Evolutionary conservation across 176 grass and related monocot species (phyloP).

Genomic region (Oryza glumipatula): DNA sequence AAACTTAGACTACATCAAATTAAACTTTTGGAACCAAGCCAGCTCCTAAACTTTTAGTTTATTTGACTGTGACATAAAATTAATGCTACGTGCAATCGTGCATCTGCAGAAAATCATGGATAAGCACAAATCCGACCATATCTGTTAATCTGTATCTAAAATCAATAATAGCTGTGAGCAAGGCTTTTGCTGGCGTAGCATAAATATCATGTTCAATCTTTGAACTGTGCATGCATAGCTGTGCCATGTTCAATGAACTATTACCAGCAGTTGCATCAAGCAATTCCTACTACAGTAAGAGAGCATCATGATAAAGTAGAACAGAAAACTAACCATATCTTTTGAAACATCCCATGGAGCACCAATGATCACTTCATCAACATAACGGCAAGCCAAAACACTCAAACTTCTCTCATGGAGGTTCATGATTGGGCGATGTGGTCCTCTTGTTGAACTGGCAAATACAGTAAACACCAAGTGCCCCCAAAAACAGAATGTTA

Average conservation of each 20-base stretch:
- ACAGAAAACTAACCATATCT: conserved; percentile 74
- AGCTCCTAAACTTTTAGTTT: not conserved
- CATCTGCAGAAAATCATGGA: conserved; percentile 8
- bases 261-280: not conserved
- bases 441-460: conserved; percentile 74
- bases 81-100: not conserved
- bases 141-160: not conserved
- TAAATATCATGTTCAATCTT: not conserved
- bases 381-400: conserved; percentile 94
- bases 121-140: conserved; percentile 18
- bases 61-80: not conserved
- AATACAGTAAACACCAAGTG: conserved; percentile 27
- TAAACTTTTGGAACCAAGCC: conserved; percentile 6
- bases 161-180: not conserved
- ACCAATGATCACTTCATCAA: conserved; percentile 99
- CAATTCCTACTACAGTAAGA: not conserved
- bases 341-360: conserved; percentile 93
- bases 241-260: not conserved
- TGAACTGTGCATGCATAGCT: not conserved
- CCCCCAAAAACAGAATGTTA: not conserved
- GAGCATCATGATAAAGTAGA: not conserved
- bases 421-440: conserved; percentile 94
- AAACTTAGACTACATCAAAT: conserved; percentile 17
- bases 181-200: not conserved
- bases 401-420: conserved; percentile 95